phyloP scores from a whole-genome alignment of 805 yeast species.

The Kazachstania kunashirensis region DNA sequence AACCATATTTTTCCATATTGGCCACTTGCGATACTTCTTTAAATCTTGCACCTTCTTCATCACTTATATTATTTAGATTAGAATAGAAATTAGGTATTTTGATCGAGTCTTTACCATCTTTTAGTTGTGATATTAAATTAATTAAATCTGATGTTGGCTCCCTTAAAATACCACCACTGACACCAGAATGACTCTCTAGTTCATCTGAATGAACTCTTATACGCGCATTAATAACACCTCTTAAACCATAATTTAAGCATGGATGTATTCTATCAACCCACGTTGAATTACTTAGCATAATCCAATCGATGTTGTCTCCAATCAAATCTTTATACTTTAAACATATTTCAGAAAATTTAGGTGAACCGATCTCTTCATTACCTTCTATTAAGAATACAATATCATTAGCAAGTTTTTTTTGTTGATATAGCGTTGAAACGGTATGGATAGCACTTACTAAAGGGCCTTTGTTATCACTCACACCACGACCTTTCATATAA shows the following conservation, averaged over 20 bases:
- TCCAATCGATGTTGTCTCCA: constrained; percentile 71
- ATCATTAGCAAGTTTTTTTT: constrained; percentile 50
- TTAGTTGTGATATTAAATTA: constrained; percentile 56
- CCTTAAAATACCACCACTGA: constrained; percentile 82
- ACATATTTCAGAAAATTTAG: constrained; percentile 71
- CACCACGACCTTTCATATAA: constrained; percentile 83
- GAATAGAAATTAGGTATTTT: constrained; percentile 62
- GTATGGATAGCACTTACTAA: constrained; percentile 77
- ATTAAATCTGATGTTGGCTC: constrained; percentile 88
- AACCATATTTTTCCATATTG: constrained; percentile 20
- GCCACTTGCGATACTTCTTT: constrained; percentile 45
- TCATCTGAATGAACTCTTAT: constrained; percentile 59
- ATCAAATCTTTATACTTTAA: constrained; percentile 40
- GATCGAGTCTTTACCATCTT: constrained; percentile 46
- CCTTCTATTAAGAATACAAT: constrained; percentile 85
- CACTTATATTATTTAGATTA: constrained; percentile 48
- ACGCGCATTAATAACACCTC: constrained; percentile 83
- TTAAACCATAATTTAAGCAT: constrained; percentile 84
- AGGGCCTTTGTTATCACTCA: constrained; percentile 93
- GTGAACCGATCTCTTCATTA: constrained; percentile 89
- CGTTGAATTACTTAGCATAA: constrained; percentile 78
- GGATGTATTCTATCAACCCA: constrained; percentile 90
- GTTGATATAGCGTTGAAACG: constrained; percentile 58
- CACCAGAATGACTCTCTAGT: constrained; percentile 93
- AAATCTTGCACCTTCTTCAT: constrained; percentile 51